These are phyloP conservation scores for Cutaneotrichosporon mucoides DNA, from an alignment of 1,284 basidiomycete genomes.

Conservation along the genomic window DNA sequence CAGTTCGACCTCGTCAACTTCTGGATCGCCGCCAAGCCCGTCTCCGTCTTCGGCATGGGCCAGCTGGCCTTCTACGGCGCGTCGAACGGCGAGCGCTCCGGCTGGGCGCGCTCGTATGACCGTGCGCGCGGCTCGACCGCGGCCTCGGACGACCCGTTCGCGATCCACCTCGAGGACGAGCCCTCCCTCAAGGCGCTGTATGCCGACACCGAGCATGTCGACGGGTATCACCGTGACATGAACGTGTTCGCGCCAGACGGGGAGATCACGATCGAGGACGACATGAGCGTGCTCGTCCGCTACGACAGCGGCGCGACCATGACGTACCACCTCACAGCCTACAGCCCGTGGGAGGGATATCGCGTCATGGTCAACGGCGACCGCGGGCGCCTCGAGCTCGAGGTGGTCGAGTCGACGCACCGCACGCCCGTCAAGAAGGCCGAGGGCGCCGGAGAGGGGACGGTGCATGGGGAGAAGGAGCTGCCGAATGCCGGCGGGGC, in stretches of 20 bases:
- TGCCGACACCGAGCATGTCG: slow-evolving; percentile 49
- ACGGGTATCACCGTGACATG: slow-evolving; percentile 51
- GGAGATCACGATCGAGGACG: slow-evolving; percentile 58
- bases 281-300: slow-evolving; percentile 56
- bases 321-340: slow-evolving; percentile 55
- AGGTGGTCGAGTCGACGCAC: slow-evolving; percentile 54
- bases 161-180: slow-evolving; percentile 55
- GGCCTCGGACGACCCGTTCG: slow-evolving; percentile 55
- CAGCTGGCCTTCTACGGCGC: slow-evolving; percentile 55
- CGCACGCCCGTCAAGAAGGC: slow-evolving; percentile 19
- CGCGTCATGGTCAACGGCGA: slow-evolving; percentile 58
- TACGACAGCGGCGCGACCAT: slow-evolving; percentile 56
- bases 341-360: slow-evolving; percentile 54
- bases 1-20: slow-evolving; percentile 53
- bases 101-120: slow-evolving; percentile 55
- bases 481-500: slow-evolving; percentile 54
- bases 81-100: slow-evolving; percentile 53
- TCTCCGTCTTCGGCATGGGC: slow-evolving; percentile 55
- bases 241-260: slow-evolving; percentile 52
- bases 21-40: slow-evolving; percentile 56
- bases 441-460: slow-evolving; percentile 23
- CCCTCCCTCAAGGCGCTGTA: slow-evolving; percentile 54
- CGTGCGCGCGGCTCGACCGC: slow-evolving; percentile 51
- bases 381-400: slow-evolving; percentile 56
- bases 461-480: slow-evolving; percentile 51